A percentile compares a stretch with the other conserved stretches of the same genome.
Evolutionary conservation across 108 stramenopile genomes (phyloP).

Genomic region (Pseudonitzschia pungens): DNA sequence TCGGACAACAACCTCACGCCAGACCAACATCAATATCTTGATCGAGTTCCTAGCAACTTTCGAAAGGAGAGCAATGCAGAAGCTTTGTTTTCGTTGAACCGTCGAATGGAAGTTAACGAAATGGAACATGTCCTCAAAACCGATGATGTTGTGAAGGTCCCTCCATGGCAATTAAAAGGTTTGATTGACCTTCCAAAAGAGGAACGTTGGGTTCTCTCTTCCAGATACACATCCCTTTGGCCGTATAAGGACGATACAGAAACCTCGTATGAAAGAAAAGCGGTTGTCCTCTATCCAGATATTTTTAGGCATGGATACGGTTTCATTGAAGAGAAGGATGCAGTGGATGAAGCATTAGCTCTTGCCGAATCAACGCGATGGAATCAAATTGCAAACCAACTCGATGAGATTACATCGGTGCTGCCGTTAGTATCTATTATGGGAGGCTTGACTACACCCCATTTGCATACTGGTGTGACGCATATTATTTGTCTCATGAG

Average conservation of each 20-base stretch:
- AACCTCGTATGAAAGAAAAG: not conserved
- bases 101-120: constrained; percentile 33
- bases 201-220: constrained; percentile 23
- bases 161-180: constrained; percentile 10
- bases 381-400: constrained; percentile 23
- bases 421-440: constrained; percentile 52
- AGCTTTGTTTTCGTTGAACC: constrained; percentile 54
- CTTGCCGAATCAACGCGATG: constrained; percentile 28
- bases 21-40: constrained; percentile 60
- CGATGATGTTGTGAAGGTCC: constrained; percentile 20
- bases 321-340: constrained; percentile 18
- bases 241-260: constrained; percentile 17
- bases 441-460: constrained; percentile 52
- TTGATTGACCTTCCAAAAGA: constrained; percentile 34
- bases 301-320: constrained; percentile 31
- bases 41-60: constrained; percentile 17
- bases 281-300: constrained; percentile 39
- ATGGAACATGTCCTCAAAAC: constrained; percentile 51
- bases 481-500: constrained; percentile 59
- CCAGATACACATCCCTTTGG: constrained; percentile 44
- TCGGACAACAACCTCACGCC: constrained; percentile 38
- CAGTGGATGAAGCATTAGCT: constrained; percentile 9
- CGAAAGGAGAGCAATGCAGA: constrained; percentile 25
- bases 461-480: constrained; percentile 60
- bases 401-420: constrained; percentile 37